phyloP scores from a whole-genome alignment of 176 grass and related monocot species.

The Puccinellia tenuiflora region DNA sequence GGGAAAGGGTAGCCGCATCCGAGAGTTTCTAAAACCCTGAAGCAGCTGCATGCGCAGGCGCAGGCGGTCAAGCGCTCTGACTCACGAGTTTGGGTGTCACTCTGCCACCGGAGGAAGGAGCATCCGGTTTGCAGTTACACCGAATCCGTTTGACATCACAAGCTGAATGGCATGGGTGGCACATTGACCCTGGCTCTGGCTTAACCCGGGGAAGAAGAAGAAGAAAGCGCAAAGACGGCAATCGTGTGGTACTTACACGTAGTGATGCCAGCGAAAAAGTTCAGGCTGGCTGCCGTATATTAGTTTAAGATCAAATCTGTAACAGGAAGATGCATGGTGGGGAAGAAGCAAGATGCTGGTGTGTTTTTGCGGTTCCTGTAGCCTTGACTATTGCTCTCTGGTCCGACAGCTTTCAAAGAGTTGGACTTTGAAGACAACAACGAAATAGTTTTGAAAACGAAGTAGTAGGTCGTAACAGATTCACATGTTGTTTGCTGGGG shows the following conservation, averaged over 20 bases:
- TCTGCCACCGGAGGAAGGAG: not conserved
- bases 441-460: not conserved
- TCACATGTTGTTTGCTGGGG: slow-evolving; percentile 19
- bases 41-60: not conserved
- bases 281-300: not conserved
- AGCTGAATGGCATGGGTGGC: not conserved
- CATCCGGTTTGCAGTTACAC: slow-evolving; percentile 16
- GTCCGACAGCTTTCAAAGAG: slow-evolving; percentile 30
- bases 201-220: not conserved
- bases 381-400: slow-evolving; percentile 11
- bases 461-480: not conserved
- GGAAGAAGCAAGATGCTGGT: not conserved
- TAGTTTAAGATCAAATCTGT: not conserved
- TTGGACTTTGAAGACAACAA: slow-evolving; percentile 8
- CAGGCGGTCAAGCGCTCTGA: slow-evolving; percentile 11
- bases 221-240: not conserved
- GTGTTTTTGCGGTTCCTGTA: not conserved
- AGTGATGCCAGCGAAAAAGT: not conserved
- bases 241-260: not conserved
- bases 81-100: slow-evolving; percentile 27
- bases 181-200: not conserved
- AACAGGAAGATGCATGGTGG: not conserved
- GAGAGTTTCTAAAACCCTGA: not conserved
- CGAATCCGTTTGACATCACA: slow-evolving; percentile 28
- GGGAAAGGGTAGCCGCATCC: not conserved